Evolutionary conservation across 805 yeast species (phyloP).

Genomic region (Sugiyamaella marilandica): DNA sequence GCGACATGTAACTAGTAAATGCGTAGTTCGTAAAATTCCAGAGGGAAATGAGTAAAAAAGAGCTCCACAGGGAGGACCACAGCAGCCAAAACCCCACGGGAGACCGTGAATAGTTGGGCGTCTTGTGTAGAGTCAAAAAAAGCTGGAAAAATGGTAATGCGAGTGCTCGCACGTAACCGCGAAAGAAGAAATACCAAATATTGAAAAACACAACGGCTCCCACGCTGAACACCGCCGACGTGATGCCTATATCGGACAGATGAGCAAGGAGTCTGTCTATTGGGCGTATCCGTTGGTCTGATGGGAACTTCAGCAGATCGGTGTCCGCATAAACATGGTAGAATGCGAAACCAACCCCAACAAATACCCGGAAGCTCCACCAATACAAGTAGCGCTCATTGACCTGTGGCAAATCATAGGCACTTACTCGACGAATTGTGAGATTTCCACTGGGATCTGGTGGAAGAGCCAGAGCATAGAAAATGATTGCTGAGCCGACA

Average conservation of each 20-base stretch:
- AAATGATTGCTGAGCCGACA: constrained; percentile 4
- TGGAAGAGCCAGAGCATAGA: constrained; percentile 6
- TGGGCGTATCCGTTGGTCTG: constrained; percentile 2
- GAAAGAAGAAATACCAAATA: constrained; percentile 16
- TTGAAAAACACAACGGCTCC: constrained; percentile 15
- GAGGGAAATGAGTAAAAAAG: constrained; percentile 18
- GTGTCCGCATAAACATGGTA: constrained; percentile 12
- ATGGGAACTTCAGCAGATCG: constrained; percentile 14
- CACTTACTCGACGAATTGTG: constrained; percentile 7
- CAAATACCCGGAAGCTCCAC: constrained; percentile 5
- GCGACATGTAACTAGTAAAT: constrained; percentile 32
- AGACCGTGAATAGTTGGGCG: constrained; percentile 15
- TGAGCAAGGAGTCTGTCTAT: constrained; percentile 7
- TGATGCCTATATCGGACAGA: not conserved
- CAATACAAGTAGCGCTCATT: constrained; percentile 17
- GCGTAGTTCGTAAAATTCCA: constrained; percentile 29
- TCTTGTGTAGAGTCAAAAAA: constrained; percentile 15
- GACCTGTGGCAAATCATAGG: constrained; percentile 12
- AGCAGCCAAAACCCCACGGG: constrained; percentile 19
- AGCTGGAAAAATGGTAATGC: constrained; percentile 12
- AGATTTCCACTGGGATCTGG: constrained; percentile 8
- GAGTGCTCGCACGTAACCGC: constrained; percentile 17
- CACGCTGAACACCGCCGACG: constrained; percentile 8
- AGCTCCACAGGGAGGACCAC: constrained; percentile 11
- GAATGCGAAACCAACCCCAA: constrained; percentile 11